These are phyloP conservation scores for Skeletonema menzelii DNA, from an alignment of 108 stramenopile genomes.

Conservation along the genomic window DNA sequence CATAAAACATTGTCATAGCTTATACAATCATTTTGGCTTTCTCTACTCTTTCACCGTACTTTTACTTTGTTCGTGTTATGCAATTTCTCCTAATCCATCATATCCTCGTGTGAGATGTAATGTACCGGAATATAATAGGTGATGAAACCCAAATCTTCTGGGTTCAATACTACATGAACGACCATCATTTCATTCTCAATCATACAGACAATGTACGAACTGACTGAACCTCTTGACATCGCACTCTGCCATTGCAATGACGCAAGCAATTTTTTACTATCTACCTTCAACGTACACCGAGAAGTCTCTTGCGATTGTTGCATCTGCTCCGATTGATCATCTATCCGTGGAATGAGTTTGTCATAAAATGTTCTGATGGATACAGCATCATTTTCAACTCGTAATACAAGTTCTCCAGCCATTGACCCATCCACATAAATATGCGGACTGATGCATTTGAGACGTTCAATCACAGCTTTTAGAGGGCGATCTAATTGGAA, in stretches of 20 bases:
- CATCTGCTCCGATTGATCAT: constrained; percentile 15
- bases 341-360: constrained; percentile 41
- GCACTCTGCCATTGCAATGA: constrained; percentile 83
- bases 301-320: constrained; percentile 10
- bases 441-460: constrained; percentile 64
- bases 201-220: constrained; percentile 77
- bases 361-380: constrained; percentile 56
- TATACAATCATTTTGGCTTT: not conserved
- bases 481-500: constrained; percentile 67
- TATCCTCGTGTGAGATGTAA: constrained; percentile 42
- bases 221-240: constrained; percentile 48
- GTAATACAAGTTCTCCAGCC: constrained; percentile 49
- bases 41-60: not conserved
- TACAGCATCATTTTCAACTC: constrained; percentile 53
- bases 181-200: constrained; percentile 85
- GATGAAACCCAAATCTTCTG: constrained; percentile 73
- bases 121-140: constrained; percentile 87
- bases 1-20: not conserved
- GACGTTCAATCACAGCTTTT: constrained; percentile 70
- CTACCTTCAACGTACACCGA: constrained; percentile 77
- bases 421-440: constrained; percentile 58
- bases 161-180: constrained; percentile 71
- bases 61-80: not conserved
- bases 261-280: constrained; percentile 70
- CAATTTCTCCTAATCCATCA: constrained; percentile 10